A percentile compares a stretch with the other conserved stretches of the same genome.
Conservation (phyloP, 2,329 filamentous ascomycete species). For the Grosmannia huntii region DNA sequence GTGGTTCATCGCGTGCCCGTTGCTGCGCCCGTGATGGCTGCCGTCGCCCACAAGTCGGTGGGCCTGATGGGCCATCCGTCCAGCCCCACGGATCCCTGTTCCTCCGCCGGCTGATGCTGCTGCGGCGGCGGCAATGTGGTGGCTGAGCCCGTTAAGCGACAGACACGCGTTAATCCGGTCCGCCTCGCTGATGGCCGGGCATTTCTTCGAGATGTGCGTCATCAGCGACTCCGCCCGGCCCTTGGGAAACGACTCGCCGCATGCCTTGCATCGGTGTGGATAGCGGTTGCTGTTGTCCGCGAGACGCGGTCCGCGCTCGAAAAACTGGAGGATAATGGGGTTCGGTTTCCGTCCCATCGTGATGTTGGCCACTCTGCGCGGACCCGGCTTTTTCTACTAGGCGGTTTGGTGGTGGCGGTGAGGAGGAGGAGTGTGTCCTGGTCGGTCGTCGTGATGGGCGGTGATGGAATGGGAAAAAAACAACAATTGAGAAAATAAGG, state of each 20-base stretch:
- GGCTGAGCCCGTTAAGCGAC: slow-evolving; percentile 55
- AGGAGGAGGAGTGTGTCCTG: background rate
- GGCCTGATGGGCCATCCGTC: background rate
- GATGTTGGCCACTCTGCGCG: background rate
- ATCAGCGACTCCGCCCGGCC: slow-evolving; percentile 74
- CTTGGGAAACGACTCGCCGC: slow-evolving; percentile 81
- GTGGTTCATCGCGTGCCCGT: background rate
- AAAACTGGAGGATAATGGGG: slow-evolving; percentile 75
- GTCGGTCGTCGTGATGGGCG: slow-evolving; percentile 3
- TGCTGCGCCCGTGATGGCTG: background rate
- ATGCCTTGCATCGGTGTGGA: slow-evolving; percentile 78
- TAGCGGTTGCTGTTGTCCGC: slow-evolving; percentile 86
- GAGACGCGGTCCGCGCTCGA: slow-evolving; percentile 74
- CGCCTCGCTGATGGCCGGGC: slow-evolving; percentile 60
- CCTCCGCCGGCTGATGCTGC: slow-evolving; percentile 11
- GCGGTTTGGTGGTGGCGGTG: slow-evolving; percentile 1
- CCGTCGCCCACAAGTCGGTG: background rate
- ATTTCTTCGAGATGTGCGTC: slow-evolving; percentile 75
- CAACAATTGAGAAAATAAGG: slow-evolving; percentile 3
- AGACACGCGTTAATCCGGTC: slow-evolving; percentile 66
- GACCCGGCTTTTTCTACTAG: background rate
- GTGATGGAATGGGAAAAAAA: slow-evolving; percentile 4
- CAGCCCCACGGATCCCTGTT: background rate
- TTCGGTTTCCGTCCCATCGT: slow-evolving; percentile 76
- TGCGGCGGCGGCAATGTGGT: slow-evolving; percentile 13